Conservation (phyloP, 768 basidiomycete genomes). For the Lentinula boryana region DNA sequence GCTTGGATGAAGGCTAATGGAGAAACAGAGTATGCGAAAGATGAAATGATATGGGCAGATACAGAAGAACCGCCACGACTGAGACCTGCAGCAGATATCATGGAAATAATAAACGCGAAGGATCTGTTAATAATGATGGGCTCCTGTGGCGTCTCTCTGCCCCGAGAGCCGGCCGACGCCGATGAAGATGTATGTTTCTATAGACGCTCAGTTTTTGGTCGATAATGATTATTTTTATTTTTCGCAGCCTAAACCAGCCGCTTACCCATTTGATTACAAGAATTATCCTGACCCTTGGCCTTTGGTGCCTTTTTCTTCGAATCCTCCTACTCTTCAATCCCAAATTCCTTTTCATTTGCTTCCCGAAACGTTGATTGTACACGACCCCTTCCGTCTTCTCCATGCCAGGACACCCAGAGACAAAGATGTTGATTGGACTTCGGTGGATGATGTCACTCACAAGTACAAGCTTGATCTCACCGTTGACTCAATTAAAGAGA, state of each 20-base stretch:
- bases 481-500: not conserved
- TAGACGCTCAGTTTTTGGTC: not conserved
- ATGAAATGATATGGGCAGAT: conserved; percentile 28
- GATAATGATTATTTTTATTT: not conserved
- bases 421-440: conserved; percentile 16
- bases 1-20: conserved; percentile 28
- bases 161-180: not conserved
- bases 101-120: conserved; percentile 14
- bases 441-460: conserved; percentile 22
- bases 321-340: conserved; percentile 21
- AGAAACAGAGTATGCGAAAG: conserved; percentile 24
- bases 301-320: conserved; percentile 26
- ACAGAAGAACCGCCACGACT: conserved; percentile 27
- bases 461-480: conserved; percentile 22
- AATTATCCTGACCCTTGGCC: conserved; percentile 38
- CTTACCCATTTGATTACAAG: conserved; percentile 20
- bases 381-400: conserved; percentile 35
- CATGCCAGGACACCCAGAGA: not conserved
- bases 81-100: conserved; percentile 23
- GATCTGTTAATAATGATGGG: conserved; percentile 10
- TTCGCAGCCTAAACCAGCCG: not conserved
- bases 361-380: conserved; percentile 35
- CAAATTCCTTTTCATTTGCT: conserved; percentile 27
- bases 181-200: not conserved
- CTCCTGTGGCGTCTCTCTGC: not conserved